Evolutionary conservation across 1,139 yeast species (phyloP), one percentile per base, ranked within the genome.

Genomic region (Hemisphaericaspora xylofermentans): DNA sequence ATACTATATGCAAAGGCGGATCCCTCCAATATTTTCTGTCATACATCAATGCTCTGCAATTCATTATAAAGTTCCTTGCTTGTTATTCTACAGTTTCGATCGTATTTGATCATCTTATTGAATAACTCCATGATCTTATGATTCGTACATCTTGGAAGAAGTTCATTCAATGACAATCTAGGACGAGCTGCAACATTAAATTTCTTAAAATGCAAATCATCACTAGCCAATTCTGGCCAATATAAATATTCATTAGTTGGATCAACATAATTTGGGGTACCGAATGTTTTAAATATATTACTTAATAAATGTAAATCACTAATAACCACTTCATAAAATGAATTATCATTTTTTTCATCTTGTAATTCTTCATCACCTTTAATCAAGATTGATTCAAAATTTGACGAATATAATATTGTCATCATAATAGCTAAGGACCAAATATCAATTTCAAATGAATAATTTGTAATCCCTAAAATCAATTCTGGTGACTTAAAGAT

Each of bases 401-500:
- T 61, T 0, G 46, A 42, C 32, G 85, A 78, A 48, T 76, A 78
- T 39, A 89, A 57, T 40, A 78, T 68, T n/a, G 87, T 78, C 44
- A 84, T 56, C 1, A 88, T 51, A 7, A 93, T 75, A 2, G 93
- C 95, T 15, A 84, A 57, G 0, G 88, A 69, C 98, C 98, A 93
- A 22, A 88, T 70, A 56, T 93, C 98, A 4, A 91, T 68, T 33
- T 76, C 81, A 32, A 58, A 60, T 2, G 76, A 64, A 58, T 93
- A 93, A 44, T 75, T 71, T 7, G 71, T 57, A n/a, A 78, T 67
- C 0, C 94, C 89, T 44, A 88, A 77, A 37, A 93, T 65, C 37
- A 88, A 66, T 56, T 93, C 98, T 0, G 97, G 95, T 0, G 97
- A 86, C 51, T 88, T 84, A 63, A 82, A 93, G 35, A 76, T 74